Conservation (phyloP, 768 basidiomycete species). For the Trametes gibbosa region DNA sequence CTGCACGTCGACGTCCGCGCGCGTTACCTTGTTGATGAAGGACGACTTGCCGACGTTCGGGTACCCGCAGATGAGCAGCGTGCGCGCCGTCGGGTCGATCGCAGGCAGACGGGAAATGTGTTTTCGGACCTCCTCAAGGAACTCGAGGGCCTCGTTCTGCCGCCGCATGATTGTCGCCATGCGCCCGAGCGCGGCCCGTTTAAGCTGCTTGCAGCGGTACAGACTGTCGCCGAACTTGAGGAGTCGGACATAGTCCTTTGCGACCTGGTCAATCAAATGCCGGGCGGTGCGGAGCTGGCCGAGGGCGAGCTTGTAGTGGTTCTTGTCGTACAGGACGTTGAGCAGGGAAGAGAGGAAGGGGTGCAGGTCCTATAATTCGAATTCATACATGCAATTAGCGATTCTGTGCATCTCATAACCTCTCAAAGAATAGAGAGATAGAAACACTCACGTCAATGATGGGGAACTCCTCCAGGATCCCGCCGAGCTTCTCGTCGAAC, state of each 20-base stretch:
- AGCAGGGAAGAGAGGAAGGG: constrained; percentile 94
- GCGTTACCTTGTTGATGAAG: constrained; percentile 99
- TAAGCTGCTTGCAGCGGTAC: constrained; percentile 98
- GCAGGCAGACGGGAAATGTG: constrained; percentile 98
- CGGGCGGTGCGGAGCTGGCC: constrained; percentile 94
- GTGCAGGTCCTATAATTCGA: constrained; percentile 70
- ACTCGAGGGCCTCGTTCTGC: constrained; percentile 97
- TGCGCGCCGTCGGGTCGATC: constrained; percentile 97
- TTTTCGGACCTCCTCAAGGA: constrained; percentile 98
- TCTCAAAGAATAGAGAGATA: not conserved
- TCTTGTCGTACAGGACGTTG: constrained; percentile 99
- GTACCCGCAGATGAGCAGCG: constrained; percentile 96
- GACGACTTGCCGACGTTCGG: constrained; percentile 99
- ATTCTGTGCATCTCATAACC: too few species aligned
- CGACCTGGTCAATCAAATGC: constrained; percentile 95
- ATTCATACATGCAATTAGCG: not conserved
- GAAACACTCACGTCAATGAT: constrained; percentile 88
- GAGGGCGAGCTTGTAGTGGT: constrained; percentile 98
- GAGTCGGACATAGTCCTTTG: constrained; percentile 94
- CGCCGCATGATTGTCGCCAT: constrained; percentile 99
- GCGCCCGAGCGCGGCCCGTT: constrained; percentile 94
- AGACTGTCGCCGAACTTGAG: constrained; percentile 98
- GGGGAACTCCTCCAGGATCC: constrained; percentile 94
- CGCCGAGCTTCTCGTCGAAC: constrained; percentile 93
- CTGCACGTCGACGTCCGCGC: constrained; percentile 98